Conservation (phyloP, 352 stramenopile genomes). For the Globisporangium lucens region DNA sequence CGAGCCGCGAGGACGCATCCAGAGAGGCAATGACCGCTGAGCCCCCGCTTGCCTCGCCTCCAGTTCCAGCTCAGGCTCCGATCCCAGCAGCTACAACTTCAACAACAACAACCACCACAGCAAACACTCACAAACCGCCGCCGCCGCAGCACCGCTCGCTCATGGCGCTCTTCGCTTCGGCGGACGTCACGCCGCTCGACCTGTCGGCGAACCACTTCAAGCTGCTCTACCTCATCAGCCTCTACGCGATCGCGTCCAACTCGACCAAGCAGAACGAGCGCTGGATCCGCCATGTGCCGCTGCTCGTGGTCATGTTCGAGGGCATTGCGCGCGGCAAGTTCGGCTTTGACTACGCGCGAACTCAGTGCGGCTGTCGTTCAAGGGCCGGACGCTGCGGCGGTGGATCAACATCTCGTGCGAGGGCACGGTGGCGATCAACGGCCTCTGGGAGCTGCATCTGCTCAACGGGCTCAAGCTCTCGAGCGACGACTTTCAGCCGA, state of each 20-base stretch:
- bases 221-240: slow-evolving; percentile 93
- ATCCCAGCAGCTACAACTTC: background rate
- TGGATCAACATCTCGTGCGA: slow-evolving; percentile 96
- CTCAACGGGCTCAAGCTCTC: slow-evolving; percentile 94
- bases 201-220: slow-evolving; percentile 96
- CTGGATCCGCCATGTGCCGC: slow-evolving; percentile 94
- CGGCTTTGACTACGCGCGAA: slow-evolving; percentile 97
- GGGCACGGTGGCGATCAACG: slow-evolving; percentile 94
- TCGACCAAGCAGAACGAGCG: slow-evolving; percentile 90
- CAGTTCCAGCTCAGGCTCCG: background rate
- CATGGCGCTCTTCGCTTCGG: background rate
- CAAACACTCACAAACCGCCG: background rate
- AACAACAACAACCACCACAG: background rate
- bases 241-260: slow-evolving; percentile 91
- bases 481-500: slow-evolving; percentile 92
- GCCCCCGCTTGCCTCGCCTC: background rate
- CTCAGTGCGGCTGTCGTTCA: slow-evolving; percentile 91
- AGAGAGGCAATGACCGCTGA: slow-evolving; percentile 6
- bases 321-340: slow-evolving; percentile 92
- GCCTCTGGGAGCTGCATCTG: slow-evolving; percentile 91
- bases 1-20: background rate
- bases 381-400: slow-evolving; percentile 69
- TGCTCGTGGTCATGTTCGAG: slow-evolving; percentile 97
- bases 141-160: background rate
- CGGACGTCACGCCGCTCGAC: slow-evolving; percentile 23